These are phyloP conservation scores for Filosporella fistucella DNA, from an alignment of 495 filamentous ascomycete species.

Conservation along the genomic window DNA sequence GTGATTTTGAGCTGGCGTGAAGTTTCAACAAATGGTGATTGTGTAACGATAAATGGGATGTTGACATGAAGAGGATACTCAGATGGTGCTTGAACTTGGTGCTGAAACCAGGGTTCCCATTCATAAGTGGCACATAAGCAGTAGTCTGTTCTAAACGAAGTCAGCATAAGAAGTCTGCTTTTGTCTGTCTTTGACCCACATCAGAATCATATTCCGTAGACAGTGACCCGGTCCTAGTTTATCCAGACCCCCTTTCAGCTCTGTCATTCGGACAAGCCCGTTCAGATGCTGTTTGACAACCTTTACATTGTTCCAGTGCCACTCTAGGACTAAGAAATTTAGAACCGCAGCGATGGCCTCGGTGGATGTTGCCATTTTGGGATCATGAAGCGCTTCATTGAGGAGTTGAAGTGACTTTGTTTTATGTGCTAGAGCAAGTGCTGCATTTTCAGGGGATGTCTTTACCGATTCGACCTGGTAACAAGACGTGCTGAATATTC, in stretches of 20 bases:
- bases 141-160: neutral
- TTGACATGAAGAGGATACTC: neutral
- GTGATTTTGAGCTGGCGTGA: neutral
- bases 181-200: neutral
- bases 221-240: neutral
- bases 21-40: neutral
- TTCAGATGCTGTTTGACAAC: neutral
- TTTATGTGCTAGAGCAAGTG: neutral
- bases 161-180: neutral
- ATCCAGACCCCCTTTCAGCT: neutral
- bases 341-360: neutral
- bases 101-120: neutral
- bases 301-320: neutral
- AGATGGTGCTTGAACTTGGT: neutral
- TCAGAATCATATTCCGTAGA: neutral
- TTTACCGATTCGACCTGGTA: neutral
- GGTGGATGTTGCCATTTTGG: neutral
- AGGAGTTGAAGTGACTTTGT: neutral
- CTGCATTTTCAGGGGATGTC: neutral
- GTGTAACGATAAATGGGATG: neutral
- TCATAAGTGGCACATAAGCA: neutral
- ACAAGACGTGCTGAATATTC: neutral
- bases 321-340: neutral
- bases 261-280: neutral
- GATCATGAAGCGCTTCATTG: neutral